Conservation (phyloP, 2,329 filamentous ascomycete genomes). For the Pestalotiopsis sp. region DNA sequence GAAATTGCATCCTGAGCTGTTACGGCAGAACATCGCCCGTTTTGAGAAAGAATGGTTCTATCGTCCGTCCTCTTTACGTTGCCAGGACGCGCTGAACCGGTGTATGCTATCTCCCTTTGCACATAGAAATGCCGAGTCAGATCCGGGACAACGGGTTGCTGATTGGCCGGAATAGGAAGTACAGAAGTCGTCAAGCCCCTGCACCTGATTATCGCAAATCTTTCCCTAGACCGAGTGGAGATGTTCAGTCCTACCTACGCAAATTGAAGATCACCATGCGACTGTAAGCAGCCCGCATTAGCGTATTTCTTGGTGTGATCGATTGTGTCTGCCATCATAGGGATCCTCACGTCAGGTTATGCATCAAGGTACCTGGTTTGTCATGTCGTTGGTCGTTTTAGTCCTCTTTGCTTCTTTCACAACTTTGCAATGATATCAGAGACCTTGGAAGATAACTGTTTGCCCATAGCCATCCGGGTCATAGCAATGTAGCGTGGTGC, state of each 20-base stretch:
- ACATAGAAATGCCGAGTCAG: too few relatives aligned
- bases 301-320: not conserved
- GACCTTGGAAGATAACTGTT: not conserved
- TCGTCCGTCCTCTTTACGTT: too few relatives aligned
- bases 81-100: too few relatives aligned
- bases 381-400: not conserved
- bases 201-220: too few relatives aligned
- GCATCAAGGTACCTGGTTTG: not conserved
- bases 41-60: too few relatives aligned
- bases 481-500: not conserved
- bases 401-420: not conserved
- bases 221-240: too few relatives aligned
- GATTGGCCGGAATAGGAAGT: too few relatives aligned
- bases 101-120: too few relatives aligned
- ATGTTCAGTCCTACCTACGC: not conserved
- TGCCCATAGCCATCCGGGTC: not conserved
- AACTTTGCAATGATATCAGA: not conserved
- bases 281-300: not conserved
- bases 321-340: not conserved
- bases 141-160: too few relatives aligned
- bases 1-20: too few relatives aligned
- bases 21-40: too few relatives aligned
- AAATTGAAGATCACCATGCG: not conserved
- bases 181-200: too few relatives aligned
- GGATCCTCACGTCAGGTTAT: not conserved